A percentile compares a stretch with the other conserved stretches of the same genome.
These are phyloP conservation scores for Phanerodontia chrysosporium DNA, from an alignment of 768 basidiomycete genomes.

Conservation along the genomic window DNA sequence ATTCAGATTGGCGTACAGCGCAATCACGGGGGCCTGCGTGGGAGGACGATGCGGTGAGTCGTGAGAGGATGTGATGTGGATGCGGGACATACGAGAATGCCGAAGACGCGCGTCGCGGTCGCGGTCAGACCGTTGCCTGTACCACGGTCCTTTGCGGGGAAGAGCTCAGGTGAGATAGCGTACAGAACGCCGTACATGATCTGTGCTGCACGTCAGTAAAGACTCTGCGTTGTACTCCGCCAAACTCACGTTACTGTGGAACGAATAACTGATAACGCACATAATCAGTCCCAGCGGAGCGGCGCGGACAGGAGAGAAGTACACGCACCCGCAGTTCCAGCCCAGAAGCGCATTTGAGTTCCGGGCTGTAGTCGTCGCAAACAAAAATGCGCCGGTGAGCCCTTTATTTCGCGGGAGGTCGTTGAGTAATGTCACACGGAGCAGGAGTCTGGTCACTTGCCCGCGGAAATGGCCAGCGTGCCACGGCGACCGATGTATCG, in stretches of 20 bases:
- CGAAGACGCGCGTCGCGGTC: conserved; percentile 59
- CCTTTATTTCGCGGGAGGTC: conserved; percentile 46
- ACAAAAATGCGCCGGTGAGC: conserved; percentile 72
- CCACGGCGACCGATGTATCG: conserved; percentile 63
- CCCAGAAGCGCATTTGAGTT: conserved; percentile 64
- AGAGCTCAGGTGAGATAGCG: conserved; percentile 65
- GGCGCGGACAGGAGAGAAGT: background rate
- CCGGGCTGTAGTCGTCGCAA: conserved; percentile 69
- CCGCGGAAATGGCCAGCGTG: conserved; percentile 58
- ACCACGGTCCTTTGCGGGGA: conserved; percentile 68
- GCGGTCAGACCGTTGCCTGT: conserved; percentile 67
- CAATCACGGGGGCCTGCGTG: conserved; percentile 66
- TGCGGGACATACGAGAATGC: conserved; percentile 61
- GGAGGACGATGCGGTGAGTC: background rate
- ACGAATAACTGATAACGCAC: conserved; percentile 17
- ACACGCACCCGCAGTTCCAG: conserved; percentile 62
- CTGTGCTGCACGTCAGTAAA: conserved; percentile 23
- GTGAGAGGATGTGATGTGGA: no score
- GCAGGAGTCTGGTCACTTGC: conserved; percentile 37
- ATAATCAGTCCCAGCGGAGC: background rate
- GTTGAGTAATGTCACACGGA: conserved; percentile 36
- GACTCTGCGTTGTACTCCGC: background rate
- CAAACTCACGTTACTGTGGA: conserved; percentile 25
- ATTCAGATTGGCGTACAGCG: conserved; percentile 58
- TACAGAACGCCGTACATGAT: conserved; percentile 78